Evolutionary conservation across 176 grass and related monocot species (phyloP), one percentile per base, ranked within the genome.

Genomic region (Raddia distichophylla): DNA sequence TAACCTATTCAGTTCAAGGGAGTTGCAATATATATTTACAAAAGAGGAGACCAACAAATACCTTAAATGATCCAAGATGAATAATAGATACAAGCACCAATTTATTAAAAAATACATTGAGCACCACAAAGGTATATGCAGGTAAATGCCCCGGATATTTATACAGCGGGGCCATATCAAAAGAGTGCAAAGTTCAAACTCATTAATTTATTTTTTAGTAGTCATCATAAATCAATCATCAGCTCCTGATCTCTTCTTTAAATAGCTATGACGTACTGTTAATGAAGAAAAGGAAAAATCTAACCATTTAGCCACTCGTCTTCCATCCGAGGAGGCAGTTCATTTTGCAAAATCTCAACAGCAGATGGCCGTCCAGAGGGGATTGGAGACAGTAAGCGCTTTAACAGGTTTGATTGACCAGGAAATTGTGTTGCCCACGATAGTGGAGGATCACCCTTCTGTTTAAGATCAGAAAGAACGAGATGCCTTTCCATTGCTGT

Each of bases 231-330:
- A 71, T 42, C 18, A 70, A 62, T 8, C 15, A 33, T 54, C 75
- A 68, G 13, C 14, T 69, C 71, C 44, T 71, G 57, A 60, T 16
- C 47, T 76, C 2, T 82, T 75, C 27, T 78, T 71, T 47, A 77
- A n/a, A 15, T 63, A 37, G 46, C 62, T 54, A 85, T 15, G 35
- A 69, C 3, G 10, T 53, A 60, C 56, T 6, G 13, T 58, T 48
- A 58, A 74, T 49, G 46, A 35, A 80, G 12, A 71, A 63, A 74
- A 81, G 50, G 40, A 57, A 79, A 87, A 34, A 75, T 33, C 84
- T 94, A 78, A 98, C 95, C 90, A 79, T 93, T 98, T 74, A 98
- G 62, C 95, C 95, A 98, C 73, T 98, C 95, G 58, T 98, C 92
- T 89, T 98, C 92, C 86, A 98, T 87, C 57, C 92, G 87, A 69